These are phyloP conservation scores for Aspergillus carlsbadensis DNA, from an alignment of 495 filamentous ascomycete genomes.

Conservation along the genomic window DNA sequence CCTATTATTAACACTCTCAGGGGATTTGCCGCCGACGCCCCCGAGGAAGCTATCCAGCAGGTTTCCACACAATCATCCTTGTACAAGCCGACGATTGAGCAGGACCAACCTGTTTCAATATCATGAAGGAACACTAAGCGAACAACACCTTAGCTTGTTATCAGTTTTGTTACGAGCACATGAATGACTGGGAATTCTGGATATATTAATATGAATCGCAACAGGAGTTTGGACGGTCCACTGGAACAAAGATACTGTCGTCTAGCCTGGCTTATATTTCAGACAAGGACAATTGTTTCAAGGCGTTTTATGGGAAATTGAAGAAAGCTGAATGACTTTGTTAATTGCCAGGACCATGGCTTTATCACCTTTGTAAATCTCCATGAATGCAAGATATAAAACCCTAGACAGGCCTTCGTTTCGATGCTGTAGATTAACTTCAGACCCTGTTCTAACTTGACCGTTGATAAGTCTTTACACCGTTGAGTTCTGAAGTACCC, in stretches of 20 bases:
- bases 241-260: neutral
- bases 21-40: slow-evolving; percentile 74
- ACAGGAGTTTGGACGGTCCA: slow-evolving; percentile 3
- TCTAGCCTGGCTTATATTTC: neutral
- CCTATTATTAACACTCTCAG: slow-evolving; percentile 40
- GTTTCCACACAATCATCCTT: slow-evolving; percentile 64
- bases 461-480: neutral
- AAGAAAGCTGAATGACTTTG: neutral
- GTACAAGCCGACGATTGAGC: slow-evolving; percentile 70
- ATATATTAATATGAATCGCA: slow-evolving; percentile 6
- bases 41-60: slow-evolving; percentile 63
- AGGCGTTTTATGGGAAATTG: neutral
- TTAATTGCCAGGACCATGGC: neutral
- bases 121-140: slow-evolving; percentile 15
- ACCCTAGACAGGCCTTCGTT: neutral
- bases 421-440: neutral
- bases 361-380: neutral
- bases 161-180: neutral
- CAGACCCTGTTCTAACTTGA: no score
- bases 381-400: neutral
- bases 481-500: neutral
- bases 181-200: neutral
- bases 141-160: neutral
- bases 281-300: neutral
- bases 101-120: slow-evolving; percentile 62